Conservation (phyloP, 2,329 filamentous ascomycete genomes). For the Mycosphaerella arachidis region DNA sequence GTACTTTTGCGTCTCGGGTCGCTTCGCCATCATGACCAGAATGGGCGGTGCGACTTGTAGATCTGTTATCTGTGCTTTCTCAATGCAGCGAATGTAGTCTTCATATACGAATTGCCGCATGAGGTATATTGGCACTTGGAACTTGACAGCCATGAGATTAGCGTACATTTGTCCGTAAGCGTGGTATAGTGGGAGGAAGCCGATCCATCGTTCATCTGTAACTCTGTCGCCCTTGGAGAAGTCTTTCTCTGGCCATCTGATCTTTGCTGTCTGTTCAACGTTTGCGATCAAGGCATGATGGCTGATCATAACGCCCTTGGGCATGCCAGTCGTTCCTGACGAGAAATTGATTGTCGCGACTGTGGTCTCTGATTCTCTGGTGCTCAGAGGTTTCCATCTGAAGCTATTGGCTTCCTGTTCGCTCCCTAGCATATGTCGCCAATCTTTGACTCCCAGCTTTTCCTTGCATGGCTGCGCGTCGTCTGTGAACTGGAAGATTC, state of each 20-base stretch:
- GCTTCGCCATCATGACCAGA: constrained; percentile 42
- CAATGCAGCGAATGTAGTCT: constrained; percentile 37
- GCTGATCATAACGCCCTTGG: constrained; percentile 36
- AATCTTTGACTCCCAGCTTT: constrained; percentile 38
- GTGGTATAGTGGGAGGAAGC: constrained; percentile 41
- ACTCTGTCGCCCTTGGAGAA: constrained; percentile 27
- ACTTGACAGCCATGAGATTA: constrained; percentile 40
- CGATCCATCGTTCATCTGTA: constrained; percentile 45
- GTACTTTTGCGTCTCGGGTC: constrained; percentile 40
- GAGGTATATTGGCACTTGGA: constrained; percentile 43
- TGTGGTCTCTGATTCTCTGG: constrained; percentile 43
- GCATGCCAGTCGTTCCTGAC: constrained; percentile 65
- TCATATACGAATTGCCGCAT: constrained; percentile 41
- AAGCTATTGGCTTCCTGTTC: constrained; percentile 37
- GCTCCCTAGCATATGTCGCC: constrained; percentile 29
- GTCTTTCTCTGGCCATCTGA: constrained; percentile 25
- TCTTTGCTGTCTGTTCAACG: constrained; percentile 43
- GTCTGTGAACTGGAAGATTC: constrained; percentile 42
- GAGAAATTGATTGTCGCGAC: constrained; percentile 71
- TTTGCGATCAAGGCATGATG: constrained; percentile 30
- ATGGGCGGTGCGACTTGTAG: constrained; percentile 42
- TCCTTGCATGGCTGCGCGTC: constrained; percentile 33
- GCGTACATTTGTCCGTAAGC: constrained; percentile 46
- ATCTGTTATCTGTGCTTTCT: constrained; percentile 37
- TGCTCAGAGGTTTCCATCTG: constrained; percentile 53